Percentiles rank a stretch among this genome's conserved stretches.
Conservation (phyloP, 768 basidiomycete species). For the Porphyrellus cyaneotinctus region DNA sequence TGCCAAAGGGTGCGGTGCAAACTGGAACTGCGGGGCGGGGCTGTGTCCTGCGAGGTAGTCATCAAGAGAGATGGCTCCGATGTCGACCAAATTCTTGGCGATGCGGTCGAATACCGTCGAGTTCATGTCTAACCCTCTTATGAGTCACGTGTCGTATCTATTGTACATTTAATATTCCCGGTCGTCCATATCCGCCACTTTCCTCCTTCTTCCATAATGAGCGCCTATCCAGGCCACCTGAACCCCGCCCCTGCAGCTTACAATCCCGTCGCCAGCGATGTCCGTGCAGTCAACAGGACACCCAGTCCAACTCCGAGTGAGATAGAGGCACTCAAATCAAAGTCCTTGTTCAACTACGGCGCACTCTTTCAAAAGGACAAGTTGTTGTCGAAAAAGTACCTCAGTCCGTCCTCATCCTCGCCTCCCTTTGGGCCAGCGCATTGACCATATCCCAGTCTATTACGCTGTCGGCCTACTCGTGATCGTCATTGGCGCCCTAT, state of each 20-base stretch:
- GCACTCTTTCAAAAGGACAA: slow-evolving; percentile 43
- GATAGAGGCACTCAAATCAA: slow-evolving; percentile 38
- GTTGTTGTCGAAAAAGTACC: slow-evolving; percentile 53
- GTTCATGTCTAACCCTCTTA: not conserved
- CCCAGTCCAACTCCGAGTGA: slow-evolving; percentile 68
- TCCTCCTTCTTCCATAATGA: slow-evolving; percentile 18
- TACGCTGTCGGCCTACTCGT: slow-evolving; percentile 49
- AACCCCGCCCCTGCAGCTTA: slow-evolving; percentile 6
- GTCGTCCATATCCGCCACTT: too few relatives aligned
- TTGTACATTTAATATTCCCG: too few relatives aligned
- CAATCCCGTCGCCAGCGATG: slow-evolving; percentile 15
- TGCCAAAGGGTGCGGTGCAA: not conserved
- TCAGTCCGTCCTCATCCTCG: slow-evolving; percentile 40
- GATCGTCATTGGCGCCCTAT: slow-evolving; percentile 46
- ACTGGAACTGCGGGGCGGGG: not conserved
- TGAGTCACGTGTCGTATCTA: too few relatives aligned
- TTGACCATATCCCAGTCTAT: slow-evolving; percentile 33
- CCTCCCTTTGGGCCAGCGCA: not conserved
- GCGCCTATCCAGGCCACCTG: slow-evolving; percentile 14
- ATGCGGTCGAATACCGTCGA: slow-evolving; percentile 18
- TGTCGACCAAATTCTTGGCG: slow-evolving; percentile 21
- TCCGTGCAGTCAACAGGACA: slow-evolving; percentile 35
- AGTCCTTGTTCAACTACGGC: slow-evolving; percentile 44
- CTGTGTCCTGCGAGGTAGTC: slow-evolving; percentile 20
- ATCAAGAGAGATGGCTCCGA: slow-evolving; percentile 28